Conservation (phyloP, 1,284 basidiomycete genomes). For the Tylopilus orsonianus region DNA sequence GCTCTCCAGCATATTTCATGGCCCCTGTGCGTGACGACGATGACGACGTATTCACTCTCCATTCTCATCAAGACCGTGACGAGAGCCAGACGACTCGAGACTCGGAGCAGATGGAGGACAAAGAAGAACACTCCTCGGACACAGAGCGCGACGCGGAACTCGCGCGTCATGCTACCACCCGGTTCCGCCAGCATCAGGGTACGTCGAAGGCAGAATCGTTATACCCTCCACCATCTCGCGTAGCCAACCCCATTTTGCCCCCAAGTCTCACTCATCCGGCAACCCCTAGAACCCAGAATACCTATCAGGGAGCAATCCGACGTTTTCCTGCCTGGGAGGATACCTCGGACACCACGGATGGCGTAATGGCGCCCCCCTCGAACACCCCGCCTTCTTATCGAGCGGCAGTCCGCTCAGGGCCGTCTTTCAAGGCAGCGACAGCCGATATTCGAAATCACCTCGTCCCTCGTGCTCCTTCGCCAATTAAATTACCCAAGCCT, state of each 20-base stretch:
- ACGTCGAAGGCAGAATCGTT: slow-evolving; percentile 15
- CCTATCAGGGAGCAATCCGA: slow-evolving; percentile 13
- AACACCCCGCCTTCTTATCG: slow-evolving; percentile 55
- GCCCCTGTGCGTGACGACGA: slow-evolving; percentile 36
- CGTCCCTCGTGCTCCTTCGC: slow-evolving; percentile 29
- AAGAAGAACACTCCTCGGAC: slow-evolving; percentile 17
- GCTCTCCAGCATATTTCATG: slow-evolving; percentile 19
- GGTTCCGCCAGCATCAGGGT: slow-evolving; percentile 24
- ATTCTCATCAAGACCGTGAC: slow-evolving; percentile 43
- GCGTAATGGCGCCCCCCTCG: slow-evolving; percentile 37
- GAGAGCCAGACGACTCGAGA: slow-evolving; percentile 26
- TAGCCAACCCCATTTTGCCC: slow-evolving; percentile 26
- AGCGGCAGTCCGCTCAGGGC: slow-evolving; percentile 36
- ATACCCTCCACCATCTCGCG: slow-evolving; percentile 22
- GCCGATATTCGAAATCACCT: slow-evolving; percentile 17
- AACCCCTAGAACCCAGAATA: slow-evolving; percentile 31
- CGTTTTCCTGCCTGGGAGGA: slow-evolving; percentile 36
- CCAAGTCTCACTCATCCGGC: slow-evolving; percentile 26
- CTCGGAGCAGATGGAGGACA: slow-evolving; percentile 20
- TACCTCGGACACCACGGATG: slow-evolving; percentile 40
- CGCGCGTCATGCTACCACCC: slow-evolving; percentile 5
- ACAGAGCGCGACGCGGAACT: slow-evolving; percentile 27
- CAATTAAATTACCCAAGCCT: slow-evolving; percentile 30
- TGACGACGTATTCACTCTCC: slow-evolving; percentile 46
- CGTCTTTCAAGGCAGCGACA: slow-evolving; percentile 13